Evolutionary conservation across 768 basidiomycete species (phyloP), one percentile per base, ranked within the genome.

Genomic region (Panaeolus cyanescens): DNA sequence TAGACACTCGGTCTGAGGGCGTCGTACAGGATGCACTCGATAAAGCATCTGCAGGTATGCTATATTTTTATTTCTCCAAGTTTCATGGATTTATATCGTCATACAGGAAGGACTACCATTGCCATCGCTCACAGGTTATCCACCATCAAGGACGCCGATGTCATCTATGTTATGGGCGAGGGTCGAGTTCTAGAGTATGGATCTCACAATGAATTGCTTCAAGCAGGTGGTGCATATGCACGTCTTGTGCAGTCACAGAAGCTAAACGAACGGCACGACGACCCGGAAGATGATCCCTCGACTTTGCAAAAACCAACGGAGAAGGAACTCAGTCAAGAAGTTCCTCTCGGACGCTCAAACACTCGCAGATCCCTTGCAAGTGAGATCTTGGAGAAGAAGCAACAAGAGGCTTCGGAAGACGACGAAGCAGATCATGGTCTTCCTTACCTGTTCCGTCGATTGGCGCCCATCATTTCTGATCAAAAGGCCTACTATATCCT

Each of bases 21-120:
- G 81, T 95, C 60, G 94, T 96, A 0, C 94, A 95, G 74, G 90
- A 95, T 72, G 94, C 93, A 20, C 72, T 95, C 58, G 93, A 96
- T 71, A 93, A 93, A 73, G 93, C 93, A 63, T 80, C 91, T 28
- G 83, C 85, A 42, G 91, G 87, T 74, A 65, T 28, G 63, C 56
- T 39, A 58, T 19, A 56, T 60, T 61, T 68, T 72, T 54, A 80
- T 79, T 61, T 15, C 1, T 71, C 83, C 54, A 83, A 22, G 4
- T 25, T n/a, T 20, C 32, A 31, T 17, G 12, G n/a, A 31, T 20
- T 58, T 17, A 58, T 34, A 15, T 25, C 4, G n/a, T 56, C 30
- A n/a, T 15, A 68, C 72, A 73, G 90, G 88, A 50, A 87, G 90
- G 56, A 92, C 91, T 9, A 91, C 90, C 0, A 90, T 92, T 72